Evolutionary conservation across 2,329 filamentous ascomycete genomes (phyloP).

Genomic region (Waltergamsia citrina): DNA sequence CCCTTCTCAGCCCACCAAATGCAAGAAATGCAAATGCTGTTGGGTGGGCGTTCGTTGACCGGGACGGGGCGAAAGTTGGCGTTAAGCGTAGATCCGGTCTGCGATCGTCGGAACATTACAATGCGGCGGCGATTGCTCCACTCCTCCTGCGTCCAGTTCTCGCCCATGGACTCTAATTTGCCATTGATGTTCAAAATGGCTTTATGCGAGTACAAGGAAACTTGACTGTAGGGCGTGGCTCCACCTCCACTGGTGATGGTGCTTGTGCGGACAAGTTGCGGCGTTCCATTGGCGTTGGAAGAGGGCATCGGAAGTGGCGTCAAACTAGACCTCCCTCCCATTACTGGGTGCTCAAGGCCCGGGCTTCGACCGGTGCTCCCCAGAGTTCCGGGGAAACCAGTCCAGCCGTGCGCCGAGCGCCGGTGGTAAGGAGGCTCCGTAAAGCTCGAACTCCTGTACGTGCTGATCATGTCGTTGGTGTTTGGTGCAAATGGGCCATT

Average conservation of each 20-base stretch:
- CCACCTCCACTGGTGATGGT: slow-evolving; percentile 31
- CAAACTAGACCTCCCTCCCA: slow-evolving; percentile 33
- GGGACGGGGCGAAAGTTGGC: slow-evolving; percentile 72
- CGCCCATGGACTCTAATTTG: slow-evolving; percentile 75
- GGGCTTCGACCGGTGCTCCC: slow-evolving; percentile 32
- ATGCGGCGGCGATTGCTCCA: slow-evolving; percentile 70
- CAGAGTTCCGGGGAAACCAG: slow-evolving; percentile 29
- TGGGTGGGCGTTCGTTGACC: slow-evolving; percentile 67
- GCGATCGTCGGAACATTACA: slow-evolving; percentile 78
- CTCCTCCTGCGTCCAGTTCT: slow-evolving; percentile 77
- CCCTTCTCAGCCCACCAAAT: slow-evolving; percentile 93
- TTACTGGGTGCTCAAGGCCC: slow-evolving; percentile 29
- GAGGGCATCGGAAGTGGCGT: slow-evolving; percentile 39
- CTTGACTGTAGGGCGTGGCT: slow-evolving; percentile 58
- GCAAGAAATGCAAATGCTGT: slow-evolving; percentile 92
- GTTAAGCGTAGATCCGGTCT: slow-evolving; percentile 72
- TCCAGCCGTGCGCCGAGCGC: slow-evolving; percentile 27
- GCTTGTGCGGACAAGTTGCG: slow-evolving; percentile 47
- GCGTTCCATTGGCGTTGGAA: slow-evolving; percentile 22
- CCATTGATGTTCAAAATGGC: slow-evolving; percentile 78
- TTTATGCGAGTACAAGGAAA: slow-evolving; percentile 75
- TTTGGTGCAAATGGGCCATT: slow-evolving; percentile 26
- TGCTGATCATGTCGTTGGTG: slow-evolving; percentile 43
- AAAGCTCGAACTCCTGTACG: slow-evolving; percentile 44
- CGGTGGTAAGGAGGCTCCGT: slow-evolving; percentile 36